Conservation (phyloP, 1,284 basidiomycete genomes). For the Blastosporella zonata region DNA sequence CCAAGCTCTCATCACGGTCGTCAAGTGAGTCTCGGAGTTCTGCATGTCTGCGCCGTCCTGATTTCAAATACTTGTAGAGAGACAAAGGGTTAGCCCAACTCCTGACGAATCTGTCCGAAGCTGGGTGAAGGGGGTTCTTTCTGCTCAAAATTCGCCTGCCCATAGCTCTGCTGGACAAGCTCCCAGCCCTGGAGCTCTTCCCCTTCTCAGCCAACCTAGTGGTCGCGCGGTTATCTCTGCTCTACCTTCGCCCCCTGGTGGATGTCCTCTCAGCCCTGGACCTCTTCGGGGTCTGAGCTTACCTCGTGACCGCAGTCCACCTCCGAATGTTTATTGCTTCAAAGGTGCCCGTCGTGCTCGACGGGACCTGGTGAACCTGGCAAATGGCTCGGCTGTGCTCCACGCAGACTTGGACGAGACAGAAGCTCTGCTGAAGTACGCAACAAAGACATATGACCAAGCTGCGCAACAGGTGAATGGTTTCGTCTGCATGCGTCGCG, state of each 20-base stretch:
- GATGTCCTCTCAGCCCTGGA: not conserved
- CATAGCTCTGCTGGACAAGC: not conserved
- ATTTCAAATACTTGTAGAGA: not conserved
- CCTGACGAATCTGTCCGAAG: conserved; percentile 1
- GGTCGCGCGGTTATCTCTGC: too few relatives aligned
- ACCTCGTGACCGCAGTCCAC: not conserved
- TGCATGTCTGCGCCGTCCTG: not conserved
- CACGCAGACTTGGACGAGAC: conserved; percentile 14
- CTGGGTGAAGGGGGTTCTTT: not conserved
- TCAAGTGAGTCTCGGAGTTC: not conserved
- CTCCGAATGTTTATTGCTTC: conserved; percentile 10
- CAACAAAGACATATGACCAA: conserved; percentile 10
- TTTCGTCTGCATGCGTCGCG: conserved; percentile 17
- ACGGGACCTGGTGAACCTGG: conserved; percentile 21
- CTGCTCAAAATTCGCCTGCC: not conserved
- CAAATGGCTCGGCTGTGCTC: conserved; percentile 14
- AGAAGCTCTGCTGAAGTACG: conserved; percentile 16
- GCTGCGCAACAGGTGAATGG: conserved; percentile 14
- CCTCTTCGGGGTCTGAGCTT: not conserved
- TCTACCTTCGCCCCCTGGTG: too few relatives aligned
- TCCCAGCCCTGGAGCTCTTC: too few relatives aligned
- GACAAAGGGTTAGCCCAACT: not conserved
- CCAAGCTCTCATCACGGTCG: not conserved
- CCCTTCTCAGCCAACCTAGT: too few relatives aligned
- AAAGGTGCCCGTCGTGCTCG: conserved; percentile 23